Evolutionary conservation across 768 basidiomycete species (phyloP), one percentile per base, ranked within the genome.

Genomic region (Porphyrellus cyaneotinctus): DNA sequence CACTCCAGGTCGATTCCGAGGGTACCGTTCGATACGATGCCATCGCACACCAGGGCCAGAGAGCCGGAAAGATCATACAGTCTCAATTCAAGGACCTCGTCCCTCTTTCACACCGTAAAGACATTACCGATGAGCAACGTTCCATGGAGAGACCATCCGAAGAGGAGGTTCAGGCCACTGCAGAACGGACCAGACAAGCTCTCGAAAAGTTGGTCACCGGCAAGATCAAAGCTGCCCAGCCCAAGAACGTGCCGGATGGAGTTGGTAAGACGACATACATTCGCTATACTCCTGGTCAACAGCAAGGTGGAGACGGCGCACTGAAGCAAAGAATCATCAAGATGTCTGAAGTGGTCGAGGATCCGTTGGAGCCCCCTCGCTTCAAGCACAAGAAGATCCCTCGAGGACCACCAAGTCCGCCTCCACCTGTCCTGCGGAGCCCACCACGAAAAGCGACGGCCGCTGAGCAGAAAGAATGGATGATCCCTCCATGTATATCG

Each of bases 311-410:
- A 24, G 75, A 75, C 28, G 71, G 66, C 9, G 57, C 54, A 18
- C 68, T 93, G 63, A 89, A 95, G 68, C 97, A 99, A 69, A 76
- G 95, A 51, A 97, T 99, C 62, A 98, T 99, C 72, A 99, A 99
- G 71, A 97, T 99, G 95, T 85, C 93, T 11, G 93, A 95, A 59
- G 89, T 98, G 12, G 91, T 94, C 6, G 97, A 99, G 72, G 97
- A 99, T 69, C 97, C 97, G 1, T 69, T 99, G 58, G 97, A 98
- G 66, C 97, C 97, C 10, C 92, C 97, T 18, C 78, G 91, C 42
- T 98, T 98, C 76, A 99, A 98, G 69, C 92, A 95, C 70, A 97
- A 97, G 77, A 99, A 99, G 75, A 97, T 99, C 56, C 97, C 97
- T 11, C 77, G 93, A 64, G 97, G 95, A 5, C 95, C 95, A 13